Percentiles rank a stretch among this genome's conserved stretches.
Evolutionary conservation across 2,329 filamentous ascomycete genomes (phyloP).

Genomic region (Ophiostoma quercus): DNA sequence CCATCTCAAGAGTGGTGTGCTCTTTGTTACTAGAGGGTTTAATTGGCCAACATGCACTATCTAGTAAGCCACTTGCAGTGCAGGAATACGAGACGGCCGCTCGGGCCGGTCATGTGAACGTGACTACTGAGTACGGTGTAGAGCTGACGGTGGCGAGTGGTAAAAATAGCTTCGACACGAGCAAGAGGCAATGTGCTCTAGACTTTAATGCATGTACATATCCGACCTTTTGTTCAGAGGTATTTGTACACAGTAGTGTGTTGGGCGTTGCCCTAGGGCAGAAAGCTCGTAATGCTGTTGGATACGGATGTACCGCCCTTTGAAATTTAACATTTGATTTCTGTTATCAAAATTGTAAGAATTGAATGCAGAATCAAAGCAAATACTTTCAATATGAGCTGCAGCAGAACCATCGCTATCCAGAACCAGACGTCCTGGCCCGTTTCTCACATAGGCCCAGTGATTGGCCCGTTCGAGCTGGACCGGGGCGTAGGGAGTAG

Average conservation of each 20-base stretch:
- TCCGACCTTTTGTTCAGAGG: too few species aligned
- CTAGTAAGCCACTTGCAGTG: background rate
- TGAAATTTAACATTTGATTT: background rate
- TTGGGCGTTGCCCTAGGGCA: background rate
- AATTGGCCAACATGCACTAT: too few species aligned
- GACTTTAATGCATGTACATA: too few species aligned
- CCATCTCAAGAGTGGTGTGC: background rate
- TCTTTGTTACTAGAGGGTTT: too few species aligned
- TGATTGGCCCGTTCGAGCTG: background rate
- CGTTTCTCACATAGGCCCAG: background rate
- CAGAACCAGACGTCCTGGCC: background rate
- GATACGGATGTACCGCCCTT: background rate
- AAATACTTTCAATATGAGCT: background rate
- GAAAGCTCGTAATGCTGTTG: background rate
- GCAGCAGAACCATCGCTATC: background rate
- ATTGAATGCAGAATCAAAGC: background rate
- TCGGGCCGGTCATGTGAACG: background rate
- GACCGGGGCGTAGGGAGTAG: background rate
- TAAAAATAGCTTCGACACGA: background rate
- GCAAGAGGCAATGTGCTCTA: too few species aligned
- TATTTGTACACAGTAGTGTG: background rate
- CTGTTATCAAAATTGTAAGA: background rate
- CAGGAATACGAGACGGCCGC: background rate
- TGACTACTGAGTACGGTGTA: background rate
- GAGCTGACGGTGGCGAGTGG: background rate